A percentile compares a stretch with the other conserved stretches of the same genome.
These are phyloP conservation scores for Arachnopeziza araneosa DNA, from an alignment of 2,329 filamentous ascomycete genomes.

Conservation along the genomic window DNA sequence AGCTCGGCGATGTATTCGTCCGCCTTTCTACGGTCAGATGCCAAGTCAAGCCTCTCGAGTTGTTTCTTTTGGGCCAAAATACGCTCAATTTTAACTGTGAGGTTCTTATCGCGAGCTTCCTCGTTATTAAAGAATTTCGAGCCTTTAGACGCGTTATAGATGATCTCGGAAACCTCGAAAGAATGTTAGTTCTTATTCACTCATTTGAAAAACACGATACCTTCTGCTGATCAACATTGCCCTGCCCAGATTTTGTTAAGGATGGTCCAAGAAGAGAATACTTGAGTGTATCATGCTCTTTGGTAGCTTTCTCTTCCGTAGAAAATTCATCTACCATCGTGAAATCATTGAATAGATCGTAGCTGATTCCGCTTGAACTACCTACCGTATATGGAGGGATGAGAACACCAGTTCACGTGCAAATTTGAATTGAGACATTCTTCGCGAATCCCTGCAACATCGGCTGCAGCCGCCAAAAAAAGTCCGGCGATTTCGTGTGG, in stretches of 20 bases:
- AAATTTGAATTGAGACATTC: background rate
- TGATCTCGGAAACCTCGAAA: constrained; percentile 79
- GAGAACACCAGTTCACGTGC: background rate
- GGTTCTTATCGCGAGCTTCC: constrained; percentile 70
- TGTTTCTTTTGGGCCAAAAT: constrained; percentile 71
- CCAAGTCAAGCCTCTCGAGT: constrained; percentile 71
- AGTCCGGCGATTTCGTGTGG: constrained; percentile 5
- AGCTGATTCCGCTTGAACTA: background rate
- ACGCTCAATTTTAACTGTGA: constrained; percentile 79
- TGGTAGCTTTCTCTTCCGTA: constrained; percentile 11
- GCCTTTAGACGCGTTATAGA: constrained; percentile 93
- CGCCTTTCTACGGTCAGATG: constrained; percentile 65
- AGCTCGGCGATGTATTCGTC: constrained; percentile 78
- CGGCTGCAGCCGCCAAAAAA: constrained; percentile 12
- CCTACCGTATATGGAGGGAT: background rate
- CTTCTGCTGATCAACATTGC: constrained; percentile 87
- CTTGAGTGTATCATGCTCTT: constrained; percentile 63
- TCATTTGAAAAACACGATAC: constrained; percentile 33
- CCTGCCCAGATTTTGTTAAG: constrained; percentile 88
- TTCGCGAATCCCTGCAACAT: background rate
- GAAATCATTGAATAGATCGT: background rate
- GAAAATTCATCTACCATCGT: constrained; percentile 21
- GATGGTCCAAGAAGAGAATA: constrained; percentile 88
- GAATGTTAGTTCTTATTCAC: constrained; percentile 1
- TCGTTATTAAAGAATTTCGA: constrained; percentile 96